Base-by-base conservation (phyloP, 2,329 filamentous ascomycete species). In the Dryadomyces sulphureus region DNA sequence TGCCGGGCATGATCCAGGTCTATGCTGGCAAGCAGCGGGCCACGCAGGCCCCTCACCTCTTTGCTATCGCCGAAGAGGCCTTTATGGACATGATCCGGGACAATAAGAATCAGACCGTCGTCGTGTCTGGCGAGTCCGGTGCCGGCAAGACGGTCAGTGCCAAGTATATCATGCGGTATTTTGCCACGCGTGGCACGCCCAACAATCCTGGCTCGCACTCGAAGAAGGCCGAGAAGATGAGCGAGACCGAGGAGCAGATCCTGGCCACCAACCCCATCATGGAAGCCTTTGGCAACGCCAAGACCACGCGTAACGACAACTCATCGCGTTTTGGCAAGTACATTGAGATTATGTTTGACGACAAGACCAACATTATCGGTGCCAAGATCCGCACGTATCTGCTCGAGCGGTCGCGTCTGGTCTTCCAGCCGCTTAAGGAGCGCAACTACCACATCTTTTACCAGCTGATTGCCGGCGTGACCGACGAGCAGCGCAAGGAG, bases 131-230 rank as follows among this genome's bases (percentile, higher is more conserved):
- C 62, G 92, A 98, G 66, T 98, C 92, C 46, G 92, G 92, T 75
- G 92, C 92, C 53, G 92, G 92, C 59, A 98, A 98, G 70, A 98
- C 92, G 5, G 92, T 98, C 62, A 96, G 90, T 65, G 92, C 92
- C 57, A 98, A 98, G 69, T 96, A 98, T 67, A 96, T 98, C 62
- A 98, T 98, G 92, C 80, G 92, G 58, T 98, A 98, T 69, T 98
- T 98, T 65, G 92, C 92, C 52, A 98, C 92, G 38, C 81, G 92
- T 75, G 92, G 95, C 65, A 83, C 89, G 7, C 88, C 92, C 47
- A 87, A 93, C 57, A 85, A 89, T 61, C 82, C 87, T 16, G 81
- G 83, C 42, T 81, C 79, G 52, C 80, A 84, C 56, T 73, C 73
- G 46, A 92, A 86, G 65, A 75, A 75, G 59, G 85, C 79, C 56